phyloP scores from a whole-genome alignment of 1,284 basidiomycete genomes.

The Erythrobasidium hasegawianum region DNA sequence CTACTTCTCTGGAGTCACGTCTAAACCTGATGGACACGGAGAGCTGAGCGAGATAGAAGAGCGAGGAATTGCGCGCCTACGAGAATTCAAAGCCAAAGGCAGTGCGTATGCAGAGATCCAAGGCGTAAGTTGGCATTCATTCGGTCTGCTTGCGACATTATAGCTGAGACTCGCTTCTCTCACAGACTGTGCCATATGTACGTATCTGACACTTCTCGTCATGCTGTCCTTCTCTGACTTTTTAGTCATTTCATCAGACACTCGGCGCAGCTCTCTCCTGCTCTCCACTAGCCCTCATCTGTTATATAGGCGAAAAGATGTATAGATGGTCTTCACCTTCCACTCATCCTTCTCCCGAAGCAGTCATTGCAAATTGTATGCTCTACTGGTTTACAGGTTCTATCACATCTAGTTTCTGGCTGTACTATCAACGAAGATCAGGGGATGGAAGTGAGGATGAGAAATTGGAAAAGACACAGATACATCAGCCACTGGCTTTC shows the following conservation, averaged over 20 bases:
- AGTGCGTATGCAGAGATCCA: conserved; percentile 27
- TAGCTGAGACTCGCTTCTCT: too few relatives aligned
- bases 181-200: conserved; percentile 28
- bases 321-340: conserved; percentile 34
- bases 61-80: conserved; percentile 21
- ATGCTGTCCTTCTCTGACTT: neutral
- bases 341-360: conserved; percentile 18
- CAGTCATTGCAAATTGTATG: conserved; percentile 28
- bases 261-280: conserved; percentile 29
- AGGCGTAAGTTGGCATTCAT: neutral
- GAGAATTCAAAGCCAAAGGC: conserved; percentile 32
- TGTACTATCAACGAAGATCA: conserved; percentile 26
- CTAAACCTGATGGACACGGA: conserved; percentile 10
- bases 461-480: conserved; percentile 2
- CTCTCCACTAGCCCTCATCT: conserved; percentile 27
- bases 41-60: conserved; percentile 25
- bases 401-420: conserved; percentile 30
- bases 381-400: conserved; percentile 32
- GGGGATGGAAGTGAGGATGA: conserved; percentile 10
- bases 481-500: conserved; percentile 26
- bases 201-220: neutral
- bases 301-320: conserved; percentile 35
- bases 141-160: too few relatives aligned
- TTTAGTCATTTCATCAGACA: conserved; percentile 10
- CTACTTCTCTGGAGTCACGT: conserved; percentile 25